Percentiles rank a stretch among this genome's conserved stretches.
Evolutionary conservation across 176 grass and related monocot genomes (phyloP).

Genomic region (Carex parvula): DNA sequence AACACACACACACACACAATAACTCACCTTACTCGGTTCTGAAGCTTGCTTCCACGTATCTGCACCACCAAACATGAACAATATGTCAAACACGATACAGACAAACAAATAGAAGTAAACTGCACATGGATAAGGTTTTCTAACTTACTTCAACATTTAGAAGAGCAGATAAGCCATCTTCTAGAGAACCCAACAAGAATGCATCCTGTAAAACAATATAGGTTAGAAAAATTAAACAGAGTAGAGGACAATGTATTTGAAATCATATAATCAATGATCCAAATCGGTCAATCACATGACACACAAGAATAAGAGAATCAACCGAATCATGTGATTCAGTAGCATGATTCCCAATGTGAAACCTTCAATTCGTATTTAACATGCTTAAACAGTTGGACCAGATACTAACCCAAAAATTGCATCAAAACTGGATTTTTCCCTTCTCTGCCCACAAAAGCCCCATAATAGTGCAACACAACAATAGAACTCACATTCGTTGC

Average conservation of each 20-base stretch:
- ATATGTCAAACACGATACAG: constrained; percentile 17
- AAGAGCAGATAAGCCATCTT: constrained; percentile 68
- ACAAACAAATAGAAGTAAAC: constrained; percentile 14
- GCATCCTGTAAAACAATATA: constrained; percentile 46
- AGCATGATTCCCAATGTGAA: background rate
- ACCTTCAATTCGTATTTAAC: background rate
- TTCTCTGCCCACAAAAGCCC: background rate
- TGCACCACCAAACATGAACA: constrained; percentile 21
- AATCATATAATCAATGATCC: background rate
- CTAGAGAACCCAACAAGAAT: constrained; percentile 49
- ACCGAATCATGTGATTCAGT: background rate
- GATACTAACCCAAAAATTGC: background rate
- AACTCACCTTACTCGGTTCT: constrained; percentile 54
- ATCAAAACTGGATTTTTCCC: background rate
- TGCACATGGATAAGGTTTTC: background rate
- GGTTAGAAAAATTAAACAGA: constrained; percentile 1
- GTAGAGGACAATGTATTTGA: background rate
- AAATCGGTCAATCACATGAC: background rate
- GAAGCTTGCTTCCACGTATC: constrained; percentile 69
- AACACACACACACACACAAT: background rate
- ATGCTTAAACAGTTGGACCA: background rate
- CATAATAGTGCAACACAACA: background rate
- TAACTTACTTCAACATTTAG: constrained; percentile 65
- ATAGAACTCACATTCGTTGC: background rate
- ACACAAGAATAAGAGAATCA: background rate